Base-by-base conservation (phyloP, 176 grass and related monocot genomes). In the Microstegium vimineum region DNA sequence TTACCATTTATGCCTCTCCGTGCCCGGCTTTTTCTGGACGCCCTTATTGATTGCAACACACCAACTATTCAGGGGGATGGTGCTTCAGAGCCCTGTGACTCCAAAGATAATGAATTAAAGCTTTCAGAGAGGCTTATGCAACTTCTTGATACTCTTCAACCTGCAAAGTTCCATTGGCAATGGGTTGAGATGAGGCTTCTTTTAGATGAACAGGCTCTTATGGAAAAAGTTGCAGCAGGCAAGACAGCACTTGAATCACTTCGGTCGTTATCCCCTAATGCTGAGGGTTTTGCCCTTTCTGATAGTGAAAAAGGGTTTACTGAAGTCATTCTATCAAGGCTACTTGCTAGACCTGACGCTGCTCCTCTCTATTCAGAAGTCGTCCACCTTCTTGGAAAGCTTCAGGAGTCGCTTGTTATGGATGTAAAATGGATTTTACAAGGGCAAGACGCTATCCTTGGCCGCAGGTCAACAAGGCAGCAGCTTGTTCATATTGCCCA, bases 121-220 rank as follows among this genome's bases (percentile, higher is more conserved):
- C 82, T 92, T 63, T 86, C 66, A 8, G 93, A 99, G 46, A 90
- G 91, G 67, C 93, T 99, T 85, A 71, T 94, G 45, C 97, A 96
- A 80, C 76, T 95, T 75, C 90, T 99, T 25, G 93, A 99, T 87
- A 90, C 87, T 56, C 82, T 99, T 23, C 97, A 99, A 76, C 91
- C 97, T 76, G 97, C 97, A 69, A 99, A 96, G 49, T 99, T 99
- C 59, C 97, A 96, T 86, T 99, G 97, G 97, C 97, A 99, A 71
- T 99, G 97, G 97, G 91, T 99, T 74, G 91, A 99, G 78, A 91
- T 99, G 87, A 89, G 93, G 62, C 87, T 99, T 75, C 97, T 99
- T 86, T 91, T 99, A 87, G 91, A 96, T 88, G 97, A 99, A 82
- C 97, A 96, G 47, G 91, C 93, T 85, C 87, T 99, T 75, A 87